These are phyloP conservation scores for Schizophyllum commune DNA, from an alignment of 1,284 basidiomycete genomes.

Conservation along the genomic window DNA sequence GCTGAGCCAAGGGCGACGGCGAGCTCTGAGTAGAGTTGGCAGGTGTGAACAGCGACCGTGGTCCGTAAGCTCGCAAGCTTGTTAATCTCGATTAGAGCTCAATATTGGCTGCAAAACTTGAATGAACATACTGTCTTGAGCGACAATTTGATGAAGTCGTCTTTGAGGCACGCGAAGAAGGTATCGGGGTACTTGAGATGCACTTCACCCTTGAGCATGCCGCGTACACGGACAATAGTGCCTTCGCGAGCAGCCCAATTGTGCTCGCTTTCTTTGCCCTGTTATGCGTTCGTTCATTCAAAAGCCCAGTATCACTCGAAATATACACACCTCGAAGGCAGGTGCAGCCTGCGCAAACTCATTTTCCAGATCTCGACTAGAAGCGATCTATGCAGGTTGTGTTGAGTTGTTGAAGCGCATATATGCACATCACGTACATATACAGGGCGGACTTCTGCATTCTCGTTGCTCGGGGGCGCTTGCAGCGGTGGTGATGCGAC, in stretches of 20 bases:
- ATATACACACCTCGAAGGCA: slow-evolving; percentile 60
- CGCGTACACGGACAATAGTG: slow-evolving; percentile 74
- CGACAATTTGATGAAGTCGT: slow-evolving; percentile 74
- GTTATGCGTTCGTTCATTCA: slow-evolving; percentile 10
- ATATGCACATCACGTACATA: slow-evolving; percentile 47
- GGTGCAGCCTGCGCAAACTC: slow-evolving; percentile 78
- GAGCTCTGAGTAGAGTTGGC: slow-evolving; percentile 74
- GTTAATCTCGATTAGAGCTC: slow-evolving; percentile 21
- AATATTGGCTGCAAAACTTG: neutral
- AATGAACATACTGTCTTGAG: slow-evolving; percentile 68
- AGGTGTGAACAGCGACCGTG: slow-evolving; percentile 80
- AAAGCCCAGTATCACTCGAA: neutral
- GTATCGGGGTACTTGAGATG: slow-evolving; percentile 66
- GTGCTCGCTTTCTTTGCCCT: slow-evolving; percentile 95
- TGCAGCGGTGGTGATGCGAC: slow-evolving; percentile 29
- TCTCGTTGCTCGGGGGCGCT: slow-evolving; percentile 29
- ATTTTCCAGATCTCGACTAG: slow-evolving; percentile 75
- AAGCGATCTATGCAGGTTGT: slow-evolving; percentile 57
- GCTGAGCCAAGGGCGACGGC: slow-evolving; percentile 59
- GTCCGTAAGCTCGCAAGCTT: slow-evolving; percentile 88
- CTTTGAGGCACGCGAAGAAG: slow-evolving; percentile 72
- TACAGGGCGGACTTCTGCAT: slow-evolving; percentile 52
- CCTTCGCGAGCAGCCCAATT: slow-evolving; percentile 90
- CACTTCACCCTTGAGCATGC: slow-evolving; percentile 86
- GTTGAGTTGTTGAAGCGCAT: neutral